phyloP scores from a whole-genome alignment of 1,284 basidiomycete species.

The Coriolopsis trogii region DNA sequence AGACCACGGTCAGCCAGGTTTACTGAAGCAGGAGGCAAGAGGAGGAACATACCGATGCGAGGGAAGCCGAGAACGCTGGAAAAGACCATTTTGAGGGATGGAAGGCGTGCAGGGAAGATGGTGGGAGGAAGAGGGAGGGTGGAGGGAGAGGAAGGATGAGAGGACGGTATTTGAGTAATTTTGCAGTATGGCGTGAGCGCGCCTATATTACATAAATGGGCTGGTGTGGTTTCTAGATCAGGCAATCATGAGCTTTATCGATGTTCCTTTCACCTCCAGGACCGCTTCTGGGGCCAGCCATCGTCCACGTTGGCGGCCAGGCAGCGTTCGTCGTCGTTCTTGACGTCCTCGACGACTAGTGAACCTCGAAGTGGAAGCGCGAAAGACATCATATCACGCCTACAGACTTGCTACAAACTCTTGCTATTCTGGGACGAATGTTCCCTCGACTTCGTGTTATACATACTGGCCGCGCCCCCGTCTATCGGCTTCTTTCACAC shows the following conservation, averaged over 20 bases:
- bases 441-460: slow-evolving; percentile 1
- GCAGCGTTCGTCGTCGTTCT: background rate
- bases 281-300: background rate
- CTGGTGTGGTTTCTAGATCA: slow-evolving; percentile 7
- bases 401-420: background rate
- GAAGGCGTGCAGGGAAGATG: slow-evolving; percentile 26
- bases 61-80: slow-evolving; percentile 97
- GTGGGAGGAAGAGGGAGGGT: slow-evolving; percentile 30
- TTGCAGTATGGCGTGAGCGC: slow-evolving; percentile 26
- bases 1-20: background rate
- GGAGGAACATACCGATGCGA: slow-evolving; percentile 77
- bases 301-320: background rate
- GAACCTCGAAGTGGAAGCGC: no score
- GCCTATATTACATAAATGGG: slow-evolving; percentile 26
- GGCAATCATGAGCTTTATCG: slow-evolving; percentile 22
- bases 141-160: slow-evolving; percentile 14
- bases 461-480: background rate
- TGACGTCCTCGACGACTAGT: background rate
- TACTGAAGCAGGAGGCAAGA: background rate
- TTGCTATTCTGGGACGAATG: slow-evolving; percentile 1
- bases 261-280: slow-evolving; percentile 4
- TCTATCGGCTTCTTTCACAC: background rate
- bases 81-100: slow-evolving; percentile 57
- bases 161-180: slow-evolving; percentile 21
- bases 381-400: background rate